Evolutionary conservation across 163 green algal genomes (phyloP).

Genomic region (Scenedesmus sp.): DNA sequence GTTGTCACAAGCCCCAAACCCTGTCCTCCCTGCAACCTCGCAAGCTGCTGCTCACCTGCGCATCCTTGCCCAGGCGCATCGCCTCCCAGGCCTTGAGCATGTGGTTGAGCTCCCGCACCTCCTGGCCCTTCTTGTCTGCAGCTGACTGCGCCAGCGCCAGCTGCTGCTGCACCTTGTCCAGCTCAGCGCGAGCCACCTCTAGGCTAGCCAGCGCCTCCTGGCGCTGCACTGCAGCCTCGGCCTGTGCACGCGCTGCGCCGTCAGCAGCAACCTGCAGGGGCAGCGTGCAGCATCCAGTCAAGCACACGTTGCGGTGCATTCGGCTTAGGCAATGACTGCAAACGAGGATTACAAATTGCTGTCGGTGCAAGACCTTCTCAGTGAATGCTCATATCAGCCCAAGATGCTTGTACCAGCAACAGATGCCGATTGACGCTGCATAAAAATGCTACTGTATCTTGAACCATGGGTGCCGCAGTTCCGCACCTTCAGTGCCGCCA

Average conservation of each 20-base stretch:
- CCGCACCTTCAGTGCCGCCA: conserved; percentile 36
- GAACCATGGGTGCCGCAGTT: neutral
- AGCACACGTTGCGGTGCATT: too few species aligned
- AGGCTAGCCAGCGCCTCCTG: conserved; percentile 79
- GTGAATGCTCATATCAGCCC: too few species aligned
- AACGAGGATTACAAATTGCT: too few species aligned
- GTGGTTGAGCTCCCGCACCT: conserved; percentile 64
- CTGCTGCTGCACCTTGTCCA: conserved; percentile 47
- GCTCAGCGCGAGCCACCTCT: conserved; percentile 49
- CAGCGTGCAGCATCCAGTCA: neutral
- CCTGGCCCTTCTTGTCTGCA: conserved; percentile 45
- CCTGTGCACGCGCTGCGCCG: conserved; percentile 39
- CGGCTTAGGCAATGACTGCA: too few species aligned
- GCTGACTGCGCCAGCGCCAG: conserved; percentile 25
- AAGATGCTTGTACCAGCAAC: too few species aligned
- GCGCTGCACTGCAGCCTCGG: conserved; percentile 63
- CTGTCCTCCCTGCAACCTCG: neutral
- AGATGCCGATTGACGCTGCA: neutral
- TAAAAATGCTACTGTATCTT: neutral
- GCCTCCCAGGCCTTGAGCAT: conserved; percentile 83
- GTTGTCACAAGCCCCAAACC: neutral
- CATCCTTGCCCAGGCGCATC: conserved; percentile 82
- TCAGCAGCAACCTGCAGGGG: conserved; percentile 17
- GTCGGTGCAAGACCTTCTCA: too few species aligned
- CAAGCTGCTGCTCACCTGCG: conserved; percentile 54